A percentile compares a stretch with the other conserved stretches of the same genome.
phyloP scores from a whole-genome alignment of 2,329 filamentous ascomycete species.

The Arthrobotrys entomopaga region DNA sequence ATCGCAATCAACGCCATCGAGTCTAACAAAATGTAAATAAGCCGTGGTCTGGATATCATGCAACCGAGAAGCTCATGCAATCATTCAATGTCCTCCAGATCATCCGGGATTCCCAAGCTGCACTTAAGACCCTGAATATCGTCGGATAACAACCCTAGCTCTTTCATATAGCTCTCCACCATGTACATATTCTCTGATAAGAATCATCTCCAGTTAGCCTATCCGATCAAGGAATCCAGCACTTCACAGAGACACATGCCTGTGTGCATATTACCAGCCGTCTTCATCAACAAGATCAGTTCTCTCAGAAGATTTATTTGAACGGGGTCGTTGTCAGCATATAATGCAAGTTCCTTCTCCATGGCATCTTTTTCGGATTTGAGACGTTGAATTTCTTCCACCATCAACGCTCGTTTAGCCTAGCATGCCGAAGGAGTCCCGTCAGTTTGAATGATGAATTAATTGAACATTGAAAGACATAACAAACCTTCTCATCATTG shows the following conservation, averaged over 20 bases:
- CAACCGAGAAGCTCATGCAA: not conserved
- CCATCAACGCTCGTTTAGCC: constrained; percentile 28
- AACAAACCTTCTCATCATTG: constrained; percentile 23
- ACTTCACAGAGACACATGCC: constrained; percentile 31
- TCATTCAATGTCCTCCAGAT: constrained; percentile 47
- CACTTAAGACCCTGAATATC: constrained; percentile 34
- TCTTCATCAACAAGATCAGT: constrained; percentile 54
- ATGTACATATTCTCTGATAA: constrained; percentile 57
- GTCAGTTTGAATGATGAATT: not conserved
- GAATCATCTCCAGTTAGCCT: not conserved
- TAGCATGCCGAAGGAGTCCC: not conserved
- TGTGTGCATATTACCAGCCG: constrained; percentile 54
- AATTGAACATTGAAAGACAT: not conserved
- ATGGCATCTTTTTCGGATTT: constrained; percentile 38
- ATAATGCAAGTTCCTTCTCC: constrained; percentile 54
- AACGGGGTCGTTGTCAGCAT: constrained; percentile 54
- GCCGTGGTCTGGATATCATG: not conserved
- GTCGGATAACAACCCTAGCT: constrained; percentile 35
- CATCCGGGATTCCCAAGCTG: constrained; percentile 36
- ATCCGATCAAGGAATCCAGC: not conserved
- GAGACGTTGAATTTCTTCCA: constrained; percentile 44
- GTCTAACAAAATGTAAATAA: not conserved
- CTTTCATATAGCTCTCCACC: constrained; percentile 56
- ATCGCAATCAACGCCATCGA: too few relatives aligned
- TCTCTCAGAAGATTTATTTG: constrained; percentile 49